Evolutionary conservation across 257 asterid genomes (phyloP).

Genomic region (Solanum acaule): DNA sequence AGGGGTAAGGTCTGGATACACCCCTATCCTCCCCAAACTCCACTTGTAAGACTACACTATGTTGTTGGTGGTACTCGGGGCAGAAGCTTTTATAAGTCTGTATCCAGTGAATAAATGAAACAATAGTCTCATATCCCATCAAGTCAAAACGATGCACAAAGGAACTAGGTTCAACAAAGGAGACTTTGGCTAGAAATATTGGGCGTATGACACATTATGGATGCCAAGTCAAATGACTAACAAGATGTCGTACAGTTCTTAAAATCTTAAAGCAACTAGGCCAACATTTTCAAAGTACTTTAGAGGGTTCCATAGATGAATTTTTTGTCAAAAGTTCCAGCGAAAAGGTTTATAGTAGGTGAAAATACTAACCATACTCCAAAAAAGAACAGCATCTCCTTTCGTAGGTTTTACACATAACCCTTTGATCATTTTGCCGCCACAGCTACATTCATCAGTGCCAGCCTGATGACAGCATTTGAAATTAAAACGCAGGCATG

Average conservation of each 20-base stretch:
- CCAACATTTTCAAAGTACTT: background rate
- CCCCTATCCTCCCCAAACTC: background rate
- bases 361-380: conserved; percentile 78
- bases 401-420: conserved; percentile 63
- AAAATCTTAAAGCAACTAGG: background rate
- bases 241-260: background rate
- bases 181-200: background rate
- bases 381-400: conserved; percentile 90
- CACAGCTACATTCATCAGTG: conserved; percentile 68
- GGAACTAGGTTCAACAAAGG: background rate
- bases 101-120: background rate
- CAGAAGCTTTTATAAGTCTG: background rate
- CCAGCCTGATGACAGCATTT: conserved; percentile 45
- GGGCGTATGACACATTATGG: background rate
- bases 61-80: background rate
- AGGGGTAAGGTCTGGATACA: background rate
- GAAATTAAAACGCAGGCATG: background rate
- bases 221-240: background rate
- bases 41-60: background rate
- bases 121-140: background rate
- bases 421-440: conserved; percentile 64
- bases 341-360: background rate
- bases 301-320: background rate
- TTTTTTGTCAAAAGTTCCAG: background rate
- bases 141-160: background rate